Conservation (phyloP, 2,329 filamentous ascomycete species). For the Macroventuria anomochaeta region DNA sequence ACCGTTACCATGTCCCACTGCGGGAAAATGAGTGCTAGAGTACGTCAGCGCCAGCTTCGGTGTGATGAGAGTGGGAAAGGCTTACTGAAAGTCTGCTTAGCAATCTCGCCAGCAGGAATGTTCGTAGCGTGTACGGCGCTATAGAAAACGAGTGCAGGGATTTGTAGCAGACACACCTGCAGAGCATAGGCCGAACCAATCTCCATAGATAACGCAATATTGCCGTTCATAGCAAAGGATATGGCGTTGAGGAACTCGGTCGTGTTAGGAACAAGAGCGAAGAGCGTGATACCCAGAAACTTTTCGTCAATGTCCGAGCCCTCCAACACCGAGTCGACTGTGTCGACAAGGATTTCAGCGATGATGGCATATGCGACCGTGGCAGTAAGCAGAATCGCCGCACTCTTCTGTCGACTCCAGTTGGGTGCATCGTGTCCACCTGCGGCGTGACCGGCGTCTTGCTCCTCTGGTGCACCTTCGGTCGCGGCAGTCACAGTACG, state of each 20-base stretch:
- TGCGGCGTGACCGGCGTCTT: slow-evolving; percentile 51
- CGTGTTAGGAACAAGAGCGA: slow-evolving; percentile 95
- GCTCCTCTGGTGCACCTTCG: slow-evolving; percentile 58
- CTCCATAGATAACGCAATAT: slow-evolving; percentile 98
- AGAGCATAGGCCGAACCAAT: slow-evolving; percentile 97
- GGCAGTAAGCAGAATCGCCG: slow-evolving; percentile 84
- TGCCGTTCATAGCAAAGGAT: slow-evolving; percentile 99
- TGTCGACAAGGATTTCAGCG: slow-evolving; percentile 95
- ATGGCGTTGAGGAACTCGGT: slow-evolving; percentile 99
- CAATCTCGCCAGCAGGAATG: slow-evolving; percentile 61
- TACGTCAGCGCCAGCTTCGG: slow-evolving; percentile 16
- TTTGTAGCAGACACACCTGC: slow-evolving; percentile 93
- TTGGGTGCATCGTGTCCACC: slow-evolving; percentile 95
- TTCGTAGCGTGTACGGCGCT: slow-evolving; percentile 74
- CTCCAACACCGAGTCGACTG: slow-evolving; percentile 92
- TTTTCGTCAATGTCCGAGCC: slow-evolving; percentile 95
- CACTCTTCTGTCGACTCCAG: slow-evolving; percentile 91
- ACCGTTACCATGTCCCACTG: slow-evolving; percentile 99
- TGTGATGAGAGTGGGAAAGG: not conserved
- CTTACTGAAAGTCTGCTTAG: slow-evolving; percentile 71
- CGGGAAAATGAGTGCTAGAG: slow-evolving; percentile 82
- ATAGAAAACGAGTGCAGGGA: slow-evolving; percentile 90
- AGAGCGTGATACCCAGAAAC: slow-evolving; percentile 94
- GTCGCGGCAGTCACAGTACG: slow-evolving; percentile 56
- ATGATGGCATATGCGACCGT: slow-evolving; percentile 95